Evolutionary conservation across 2,329 filamentous ascomycete species (phyloP).

Genomic region (Fragosphaeria purpurea): DNA sequence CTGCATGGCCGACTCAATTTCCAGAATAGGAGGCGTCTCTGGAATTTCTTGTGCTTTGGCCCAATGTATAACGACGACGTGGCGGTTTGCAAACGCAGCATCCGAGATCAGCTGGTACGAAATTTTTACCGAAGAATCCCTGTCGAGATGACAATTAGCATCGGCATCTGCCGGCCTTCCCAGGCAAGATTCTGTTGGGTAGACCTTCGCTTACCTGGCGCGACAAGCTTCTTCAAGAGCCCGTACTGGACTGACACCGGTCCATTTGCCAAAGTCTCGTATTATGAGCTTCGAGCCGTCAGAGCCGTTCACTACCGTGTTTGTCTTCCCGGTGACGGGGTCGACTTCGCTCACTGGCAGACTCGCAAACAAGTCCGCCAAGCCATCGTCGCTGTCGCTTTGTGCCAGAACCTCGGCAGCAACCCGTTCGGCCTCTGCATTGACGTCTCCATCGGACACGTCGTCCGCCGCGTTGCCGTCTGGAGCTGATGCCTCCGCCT

Average conservation of each 20-base stretch:
- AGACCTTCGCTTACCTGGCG: conserved; percentile 46
- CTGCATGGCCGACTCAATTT: conserved; percentile 35
- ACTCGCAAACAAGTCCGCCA: conserved; percentile 48
- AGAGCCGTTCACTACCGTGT: conserved; percentile 41
- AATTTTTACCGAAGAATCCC: conserved; percentile 61
- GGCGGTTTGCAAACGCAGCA: conserved; percentile 64
- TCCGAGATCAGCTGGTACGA: conserved; percentile 61
- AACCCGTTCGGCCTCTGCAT: conserved; percentile 47
- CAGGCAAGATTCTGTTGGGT: no score
- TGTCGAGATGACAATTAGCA: conserved; percentile 19
- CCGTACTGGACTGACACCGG: conserved; percentile 64
- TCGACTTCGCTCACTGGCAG: conserved; percentile 53
- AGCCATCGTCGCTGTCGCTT: conserved; percentile 35
- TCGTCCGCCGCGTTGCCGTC: conserved; percentile 15
- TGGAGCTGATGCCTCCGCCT: conserved; percentile 17
- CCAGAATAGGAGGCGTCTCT: conserved; percentile 25
- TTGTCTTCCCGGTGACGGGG: conserved; percentile 45
- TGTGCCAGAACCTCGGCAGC: conserved; percentile 49
- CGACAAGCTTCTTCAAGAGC: conserved; percentile 82
- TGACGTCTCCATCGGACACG: conserved; percentile 34
- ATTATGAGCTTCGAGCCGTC: conserved; percentile 50
- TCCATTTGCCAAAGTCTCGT: conserved; percentile 76
- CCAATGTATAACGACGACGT: conserved; percentile 68
- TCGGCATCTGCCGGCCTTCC: no score
- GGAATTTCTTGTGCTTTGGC: conserved; percentile 56